A percentile compares a stretch with the other conserved stretches of the same genome.
Conservation (phyloP, 306 rosid genomes). For the Gynostemma pentaphyllum region DNA sequence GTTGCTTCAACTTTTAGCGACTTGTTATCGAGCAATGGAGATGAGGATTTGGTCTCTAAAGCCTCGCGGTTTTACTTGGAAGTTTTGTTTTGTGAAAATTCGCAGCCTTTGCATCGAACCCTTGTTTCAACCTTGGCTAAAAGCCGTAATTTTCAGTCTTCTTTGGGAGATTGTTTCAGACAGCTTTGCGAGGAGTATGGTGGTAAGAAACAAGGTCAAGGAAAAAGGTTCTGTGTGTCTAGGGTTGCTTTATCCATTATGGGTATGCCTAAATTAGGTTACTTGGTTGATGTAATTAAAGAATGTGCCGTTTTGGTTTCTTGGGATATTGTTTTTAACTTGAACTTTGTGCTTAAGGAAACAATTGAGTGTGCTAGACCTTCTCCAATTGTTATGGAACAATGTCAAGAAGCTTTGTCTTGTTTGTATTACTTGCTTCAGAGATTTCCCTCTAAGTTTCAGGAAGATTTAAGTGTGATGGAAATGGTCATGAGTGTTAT, state of each 20-base stretch:
- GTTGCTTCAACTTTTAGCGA: conserved; percentile 43
- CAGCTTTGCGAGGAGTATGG: conserved; percentile 35
- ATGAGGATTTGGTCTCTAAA: conserved; percentile 15
- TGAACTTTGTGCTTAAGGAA: conserved; percentile 46
- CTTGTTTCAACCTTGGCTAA: conserved; percentile 53
- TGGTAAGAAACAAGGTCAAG: conserved; percentile 14
- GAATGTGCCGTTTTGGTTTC: conserved; percentile 56
- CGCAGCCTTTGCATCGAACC: conserved; percentile 59
- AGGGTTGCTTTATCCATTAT: conserved; percentile 58
- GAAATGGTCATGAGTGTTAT: conserved; percentile 37
- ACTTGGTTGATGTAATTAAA: conserved; percentile 46
- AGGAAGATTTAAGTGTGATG: conserved; percentile 30
- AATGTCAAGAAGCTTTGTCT: conserved; percentile 91
- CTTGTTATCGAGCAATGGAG: conserved; percentile 23
- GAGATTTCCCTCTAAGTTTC: conserved; percentile 55
- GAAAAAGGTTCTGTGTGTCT: conserved; percentile 51
- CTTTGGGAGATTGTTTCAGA: conserved; percentile 28
- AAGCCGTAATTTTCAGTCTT: conserved; percentile 19
- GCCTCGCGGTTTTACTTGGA: conserved; percentile 45
- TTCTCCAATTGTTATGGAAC: conserved; percentile 89
- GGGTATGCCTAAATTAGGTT: conserved; percentile 72
- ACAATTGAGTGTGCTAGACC: conserved; percentile 44
- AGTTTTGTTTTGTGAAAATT: conserved; percentile 62
- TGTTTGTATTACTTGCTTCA: conserved; percentile 88
- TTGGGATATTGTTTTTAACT: conserved; percentile 35